Evolutionary conservation across 2,329 filamentous ascomycete genomes (phyloP).

Genomic region (Aquanectria penicillioides): DNA sequence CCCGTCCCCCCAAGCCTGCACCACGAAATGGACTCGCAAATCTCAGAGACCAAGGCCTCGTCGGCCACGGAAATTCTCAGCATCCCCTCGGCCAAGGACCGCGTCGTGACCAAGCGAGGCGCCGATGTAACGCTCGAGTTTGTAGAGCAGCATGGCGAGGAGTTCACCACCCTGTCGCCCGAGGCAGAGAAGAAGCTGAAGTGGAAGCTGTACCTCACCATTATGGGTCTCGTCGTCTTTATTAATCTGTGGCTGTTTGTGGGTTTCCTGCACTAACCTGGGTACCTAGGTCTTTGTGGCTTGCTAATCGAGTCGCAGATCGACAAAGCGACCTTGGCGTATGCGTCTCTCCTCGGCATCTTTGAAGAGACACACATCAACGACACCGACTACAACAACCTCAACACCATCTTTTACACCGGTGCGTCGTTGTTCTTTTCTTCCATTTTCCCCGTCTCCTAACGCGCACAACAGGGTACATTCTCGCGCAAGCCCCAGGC

Average conservation of each 20-base stretch:
- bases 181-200: slow-evolving; percentile 7
- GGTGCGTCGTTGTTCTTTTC: neutral
- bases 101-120: slow-evolving; percentile 10
- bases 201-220: slow-evolving; percentile 11
- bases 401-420: slow-evolving; percentile 20
- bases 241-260: slow-evolving; percentile 21
- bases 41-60: neutral
- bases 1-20: neutral
- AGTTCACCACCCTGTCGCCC: slow-evolving; percentile 1
- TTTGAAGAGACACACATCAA: slow-evolving; percentile 19
- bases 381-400: slow-evolving; percentile 24
- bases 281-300: too few relatives aligned
- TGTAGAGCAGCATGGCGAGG: slow-evolving; percentile 14
- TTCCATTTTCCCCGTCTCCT: neutral
- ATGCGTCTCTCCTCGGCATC: slow-evolving; percentile 20
- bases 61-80: neutral
- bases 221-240: slow-evolving; percentile 2
- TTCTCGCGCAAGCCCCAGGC: slow-evolving; percentile 18
- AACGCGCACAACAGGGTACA: slow-evolving; percentile 8
- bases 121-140: slow-evolving; percentile 18
- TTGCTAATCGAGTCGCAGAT: neutral
- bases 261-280: neutral
- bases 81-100: slow-evolving; percentile 6
- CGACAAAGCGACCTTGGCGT: slow-evolving; percentile 16
- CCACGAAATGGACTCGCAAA: neutral